phyloP scores from a whole-genome alignment of 2,329 filamentous ascomycete species.

The Apiospora koreana region DNA sequence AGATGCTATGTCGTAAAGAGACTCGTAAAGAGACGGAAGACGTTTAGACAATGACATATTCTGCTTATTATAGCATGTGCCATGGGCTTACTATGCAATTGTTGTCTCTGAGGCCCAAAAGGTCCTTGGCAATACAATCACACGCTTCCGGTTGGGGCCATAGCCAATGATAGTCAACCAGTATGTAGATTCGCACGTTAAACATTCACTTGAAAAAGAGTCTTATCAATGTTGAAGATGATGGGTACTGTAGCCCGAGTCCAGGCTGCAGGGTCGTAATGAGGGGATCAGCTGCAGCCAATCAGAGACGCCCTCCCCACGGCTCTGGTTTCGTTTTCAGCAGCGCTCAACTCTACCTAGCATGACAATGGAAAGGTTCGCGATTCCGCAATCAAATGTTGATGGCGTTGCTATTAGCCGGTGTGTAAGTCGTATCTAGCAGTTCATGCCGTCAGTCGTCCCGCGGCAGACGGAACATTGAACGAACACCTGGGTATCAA shows the following conservation, averaged over 20 bases:
- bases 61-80: not conserved
- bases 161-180: not conserved
- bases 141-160: not conserved
- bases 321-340: not conserved
- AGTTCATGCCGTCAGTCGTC: not conserved
- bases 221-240: not conserved
- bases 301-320: not conserved
- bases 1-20: not conserved
- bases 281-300: not conserved
- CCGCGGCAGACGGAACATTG: not conserved
- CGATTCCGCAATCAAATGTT: not conserved
- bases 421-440: not conserved
- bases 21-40: not conserved
- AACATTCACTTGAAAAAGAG: not conserved
- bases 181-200: not conserved
- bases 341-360: conserved; percentile 3
- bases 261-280: not conserved
- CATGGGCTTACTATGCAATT: not conserved
- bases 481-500: not conserved
- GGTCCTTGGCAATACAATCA: not conserved
- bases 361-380: conserved; percentile 1
- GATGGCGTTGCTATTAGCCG: not conserved
- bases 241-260: not conserved
- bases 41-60: conserved; percentile 4
- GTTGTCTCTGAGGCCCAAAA: not conserved